Percentiles rank a stretch among this genome's conserved stretches.
Conservation (phyloP, 1,284 basidiomycete species). For the Ganoderma sinense region DNA sequence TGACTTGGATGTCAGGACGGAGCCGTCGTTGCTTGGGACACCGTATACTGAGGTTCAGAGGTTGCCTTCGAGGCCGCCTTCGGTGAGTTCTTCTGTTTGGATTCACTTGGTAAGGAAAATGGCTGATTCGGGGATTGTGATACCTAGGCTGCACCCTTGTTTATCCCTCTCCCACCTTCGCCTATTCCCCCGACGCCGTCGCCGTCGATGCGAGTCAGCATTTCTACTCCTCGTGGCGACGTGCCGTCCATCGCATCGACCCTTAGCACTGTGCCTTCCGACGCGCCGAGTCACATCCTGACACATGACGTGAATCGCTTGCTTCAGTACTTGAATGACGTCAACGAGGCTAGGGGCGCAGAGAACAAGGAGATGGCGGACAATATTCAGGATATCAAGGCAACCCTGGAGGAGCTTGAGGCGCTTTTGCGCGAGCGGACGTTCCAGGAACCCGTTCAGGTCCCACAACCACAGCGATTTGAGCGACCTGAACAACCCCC, state of each 20-base stretch:
- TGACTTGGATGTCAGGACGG: slow-evolving; percentile 51
- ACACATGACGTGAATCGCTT: slow-evolving; percentile 73
- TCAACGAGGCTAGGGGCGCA: slow-evolving; percentile 62
- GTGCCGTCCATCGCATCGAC: slow-evolving; percentile 63
- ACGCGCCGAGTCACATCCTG: slow-evolving; percentile 51
- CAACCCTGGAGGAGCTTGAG: slow-evolving; percentile 67
- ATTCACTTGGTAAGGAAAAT: slow-evolving; percentile 13
- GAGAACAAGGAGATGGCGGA: slow-evolving; percentile 69
- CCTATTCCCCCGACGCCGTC: slow-evolving; percentile 44
- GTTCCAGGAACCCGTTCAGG: slow-evolving; percentile 37
- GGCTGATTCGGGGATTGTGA: slow-evolving; percentile 13
- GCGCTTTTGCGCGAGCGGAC: slow-evolving; percentile 43
- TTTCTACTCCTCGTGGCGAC: slow-evolving; percentile 69
- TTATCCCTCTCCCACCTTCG: slow-evolving; percentile 47
- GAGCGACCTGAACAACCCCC: slow-evolving; percentile 40
- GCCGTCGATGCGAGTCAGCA: slow-evolving; percentile 61
- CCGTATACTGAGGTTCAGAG: slow-evolving; percentile 19
- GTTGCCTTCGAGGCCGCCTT: slow-evolving; percentile 28
- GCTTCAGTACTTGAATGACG: slow-evolving; percentile 67
- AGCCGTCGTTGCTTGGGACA: slow-evolving; percentile 62
- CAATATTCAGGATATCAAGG: slow-evolving; percentile 65
- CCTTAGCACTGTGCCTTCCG: slow-evolving; percentile 58
- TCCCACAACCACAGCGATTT: not conserved
- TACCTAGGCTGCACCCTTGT: slow-evolving; percentile 40
- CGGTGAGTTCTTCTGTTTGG: slow-evolving; percentile 43